Percentiles rank a stretch among this genome's conserved stretches.
Conservation (phyloP, 73 alveolate genomes). For the Stentor coeruleus region DNA sequence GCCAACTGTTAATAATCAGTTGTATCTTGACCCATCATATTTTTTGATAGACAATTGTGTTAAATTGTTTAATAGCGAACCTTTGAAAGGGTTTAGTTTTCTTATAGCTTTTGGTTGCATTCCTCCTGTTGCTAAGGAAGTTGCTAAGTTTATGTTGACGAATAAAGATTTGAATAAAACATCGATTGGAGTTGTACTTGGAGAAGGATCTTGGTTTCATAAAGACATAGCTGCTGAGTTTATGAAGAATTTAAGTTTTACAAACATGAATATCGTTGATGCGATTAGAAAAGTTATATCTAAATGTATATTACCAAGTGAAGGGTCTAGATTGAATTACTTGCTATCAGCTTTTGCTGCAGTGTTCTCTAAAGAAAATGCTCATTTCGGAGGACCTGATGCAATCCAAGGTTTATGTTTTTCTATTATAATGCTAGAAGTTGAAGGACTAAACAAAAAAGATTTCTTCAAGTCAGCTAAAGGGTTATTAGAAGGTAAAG, state of each 20-base stretch:
- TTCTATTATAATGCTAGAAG: constrained; percentile 14
- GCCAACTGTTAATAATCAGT: background rate
- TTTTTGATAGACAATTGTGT: background rate
- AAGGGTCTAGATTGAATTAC: background rate
- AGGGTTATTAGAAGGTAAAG: constrained; percentile 14
- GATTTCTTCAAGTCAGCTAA: background rate
- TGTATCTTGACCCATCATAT: background rate
- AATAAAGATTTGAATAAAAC: background rate
- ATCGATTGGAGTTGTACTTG: background rate
- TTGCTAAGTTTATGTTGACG: background rate
- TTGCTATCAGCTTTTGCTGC: constrained; percentile 4
- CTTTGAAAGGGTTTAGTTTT: constrained; percentile 24
- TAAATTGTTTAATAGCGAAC: constrained; percentile 22
- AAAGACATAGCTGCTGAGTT: constrained; percentile 8
- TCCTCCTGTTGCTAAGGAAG: background rate
- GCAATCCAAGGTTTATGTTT: constrained; percentile 12
- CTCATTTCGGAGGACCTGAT: constrained; percentile 19
- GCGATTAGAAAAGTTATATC: constrained; percentile 4
- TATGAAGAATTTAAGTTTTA: background rate
- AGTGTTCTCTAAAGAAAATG: background rate
- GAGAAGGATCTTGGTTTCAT: background rate
- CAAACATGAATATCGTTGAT: background rate
- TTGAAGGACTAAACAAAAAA: background rate
- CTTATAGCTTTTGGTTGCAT: background rate
- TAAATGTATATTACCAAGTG: background rate